Evolutionary conservation across 768 basidiomycete genomes (phyloP), one percentile per base, ranked within the genome.

Genomic region (Pleurotus giganteus): DNA sequence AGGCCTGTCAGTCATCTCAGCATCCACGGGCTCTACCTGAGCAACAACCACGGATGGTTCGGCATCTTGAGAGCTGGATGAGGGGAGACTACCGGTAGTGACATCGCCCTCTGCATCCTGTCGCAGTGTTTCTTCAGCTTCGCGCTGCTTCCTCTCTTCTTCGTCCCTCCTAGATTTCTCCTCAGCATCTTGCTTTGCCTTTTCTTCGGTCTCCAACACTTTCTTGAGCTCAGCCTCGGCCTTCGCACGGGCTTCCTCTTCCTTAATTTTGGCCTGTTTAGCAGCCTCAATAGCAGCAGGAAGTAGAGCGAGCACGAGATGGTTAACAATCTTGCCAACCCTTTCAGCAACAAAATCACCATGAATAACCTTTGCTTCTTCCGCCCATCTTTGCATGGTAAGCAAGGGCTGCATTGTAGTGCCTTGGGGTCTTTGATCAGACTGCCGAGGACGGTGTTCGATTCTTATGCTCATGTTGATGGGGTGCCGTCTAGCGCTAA

Each of bases 301-400:
- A 28, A 96, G 77, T 29, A 98, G 74, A 4, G 84, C 81, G 31
- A 94, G 69, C 21, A 82, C 69, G 44, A 93, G 73, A 63, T 94
- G 91, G 61, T 88, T 87, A 24, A 76, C 73, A 12, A 97, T 65
- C 61, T 83, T 89, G 21, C 69, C 75, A 17, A 84, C 75, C 17
- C 92, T 81, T 55, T 89, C 85, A 9, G 78, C 68, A 7, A 86
- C 81, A 56, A 88, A 88, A 59, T 85, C 84, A 13, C 89, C 87
- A 55, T 93, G 86, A 21, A 91, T 71, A 28, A 91, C 85, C 64
- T 89, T 91, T 57, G 83, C 84, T 68, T 96, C 94, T 65, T 96
- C 94, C 1, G 81, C 74, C 95, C 95, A 98, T 55, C 95, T 82
- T 62, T 92, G 89, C 27, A 86, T 65, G 1, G 94, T 96, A 8